Conservation (phyloP, 1,139 yeast species). For the Suhomyces choctaworum region DNA sequence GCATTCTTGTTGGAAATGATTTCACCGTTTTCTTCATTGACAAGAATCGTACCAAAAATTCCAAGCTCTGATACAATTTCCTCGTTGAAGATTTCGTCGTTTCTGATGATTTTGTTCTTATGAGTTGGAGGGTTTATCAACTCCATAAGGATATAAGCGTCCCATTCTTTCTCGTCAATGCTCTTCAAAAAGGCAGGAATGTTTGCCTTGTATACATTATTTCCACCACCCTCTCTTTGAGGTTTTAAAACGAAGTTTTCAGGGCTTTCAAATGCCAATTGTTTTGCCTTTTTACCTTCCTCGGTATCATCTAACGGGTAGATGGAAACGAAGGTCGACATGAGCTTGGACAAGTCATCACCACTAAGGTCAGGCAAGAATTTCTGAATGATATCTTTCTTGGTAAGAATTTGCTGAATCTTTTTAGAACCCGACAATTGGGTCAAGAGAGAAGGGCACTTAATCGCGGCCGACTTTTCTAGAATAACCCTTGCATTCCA, state of each 20-base stretch:
- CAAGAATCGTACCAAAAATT: constrained; percentile 78
- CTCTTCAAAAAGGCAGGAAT: constrained; percentile 70
- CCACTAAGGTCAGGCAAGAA: constrained; percentile 42
- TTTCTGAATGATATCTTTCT: constrained; percentile 44
- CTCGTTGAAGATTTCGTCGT: constrained; percentile 60
- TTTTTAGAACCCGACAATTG: constrained; percentile 93
- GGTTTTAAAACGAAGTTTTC: constrained; percentile 84
- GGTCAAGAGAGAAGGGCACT: constrained; percentile 86
- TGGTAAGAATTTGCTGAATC: constrained; percentile 83
- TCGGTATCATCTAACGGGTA: constrained; percentile 78
- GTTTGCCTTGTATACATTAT: constrained; percentile 81
- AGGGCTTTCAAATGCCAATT: constrained; percentile 67
- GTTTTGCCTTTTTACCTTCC: constrained; percentile 63
- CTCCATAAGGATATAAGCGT: constrained; percentile 92
- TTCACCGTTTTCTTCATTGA: constrained; percentile 62
- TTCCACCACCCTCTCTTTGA: constrained; percentile 96
- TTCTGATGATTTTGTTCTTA: constrained; percentile 69
- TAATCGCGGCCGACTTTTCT: constrained; percentile 78
- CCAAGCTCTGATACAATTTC: constrained; percentile 88
- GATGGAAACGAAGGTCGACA: constrained; percentile 76
- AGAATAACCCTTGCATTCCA: constrained; percentile 78
- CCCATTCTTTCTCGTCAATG: constrained; percentile 76
- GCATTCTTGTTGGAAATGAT: constrained; percentile 63
- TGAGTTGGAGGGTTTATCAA: constrained; percentile 74
- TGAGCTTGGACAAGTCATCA: constrained; percentile 32